These are phyloP conservation scores for Phytopythium delawarense DNA, from an alignment of 352 stramenopile species.

Conservation along the genomic window DNA sequence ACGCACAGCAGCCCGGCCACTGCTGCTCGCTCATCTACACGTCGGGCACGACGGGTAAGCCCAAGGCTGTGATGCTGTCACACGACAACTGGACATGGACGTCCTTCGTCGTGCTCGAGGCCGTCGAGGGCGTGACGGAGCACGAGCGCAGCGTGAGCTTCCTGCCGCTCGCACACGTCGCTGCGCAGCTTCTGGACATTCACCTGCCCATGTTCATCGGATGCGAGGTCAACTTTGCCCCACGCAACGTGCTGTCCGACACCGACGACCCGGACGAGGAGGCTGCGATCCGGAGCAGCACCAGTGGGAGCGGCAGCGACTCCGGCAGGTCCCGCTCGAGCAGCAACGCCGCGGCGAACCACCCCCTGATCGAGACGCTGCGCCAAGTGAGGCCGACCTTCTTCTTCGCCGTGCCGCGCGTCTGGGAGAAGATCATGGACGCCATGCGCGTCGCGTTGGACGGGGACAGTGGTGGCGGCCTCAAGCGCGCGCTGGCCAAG, in stretches of 20 bases:
- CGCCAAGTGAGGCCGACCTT: constrained; percentile 61
- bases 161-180: constrained; percentile 80
- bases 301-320: background rate
- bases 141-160: constrained; percentile 72
- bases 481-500: constrained; percentile 81
- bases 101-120: constrained; percentile 45
- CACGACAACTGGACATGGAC: constrained; percentile 79
- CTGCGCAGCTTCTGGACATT: constrained; percentile 78
- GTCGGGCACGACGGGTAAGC: constrained; percentile 68
- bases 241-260: constrained; percentile 2
- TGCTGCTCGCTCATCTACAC: constrained; percentile 91
- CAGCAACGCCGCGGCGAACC: background rate
- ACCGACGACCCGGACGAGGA: constrained; percentile 26
- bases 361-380: constrained; percentile 54
- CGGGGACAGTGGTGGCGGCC: constrained; percentile 16
- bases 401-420: constrained; percentile 83
- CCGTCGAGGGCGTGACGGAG: constrained; percentile 40
- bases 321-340: background rate
- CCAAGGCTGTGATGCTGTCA: constrained; percentile 75
- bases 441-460: constrained; percentile 51
- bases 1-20: constrained; percentile 43
- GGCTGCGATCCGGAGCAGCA: constrained; percentile 49
- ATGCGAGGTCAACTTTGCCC: constrained; percentile 70
- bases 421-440: constrained; percentile 89
- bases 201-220: constrained; percentile 59